Evolutionary conservation across 164 flowering plant genomes (phyloP), one percentile per base, ranked within the genome.

Genomic region (Litsea cubeba): DNA sequence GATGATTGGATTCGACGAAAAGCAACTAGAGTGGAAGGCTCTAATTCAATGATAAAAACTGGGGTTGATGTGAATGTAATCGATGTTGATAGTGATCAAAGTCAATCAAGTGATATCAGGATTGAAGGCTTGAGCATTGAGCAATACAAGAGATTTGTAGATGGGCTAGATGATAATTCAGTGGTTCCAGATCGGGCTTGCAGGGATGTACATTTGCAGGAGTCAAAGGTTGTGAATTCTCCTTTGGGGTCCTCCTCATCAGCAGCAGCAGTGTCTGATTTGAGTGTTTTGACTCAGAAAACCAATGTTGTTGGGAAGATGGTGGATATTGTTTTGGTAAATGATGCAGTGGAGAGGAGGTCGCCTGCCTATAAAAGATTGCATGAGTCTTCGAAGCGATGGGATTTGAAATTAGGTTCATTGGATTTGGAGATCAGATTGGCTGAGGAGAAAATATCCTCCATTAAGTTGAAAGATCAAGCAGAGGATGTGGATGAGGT

Each of bases 351-450:
- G 8, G 65, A 62, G 51, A 68, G 70, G 51, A 68, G 70, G 24
- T 15, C 51, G 23, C 70, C 71, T 68, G 51, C 20, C 3, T 68
- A 68, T 40, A 40, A 11, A 68, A 50, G 40, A 68, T 40, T 68
- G 26, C 46, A 68, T 6, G 57, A 68, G 20, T 49, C 51, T 20
- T 40, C 71, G 2, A 68, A 68, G 54, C 40, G 12, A 23, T 22
- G 71, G 14, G 57, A 68, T 49, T 23, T 51, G 11, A 68, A 68
- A 68, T 68, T 68, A 22, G 20, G 17, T 40, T 40, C 51, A n/a
- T 68, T 68, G 54, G 71, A 68, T 40, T 68, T 68, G 6, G 57
- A 68, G 51, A 3, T 68, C 26, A 68, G 20, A 40, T 22, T 68
- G 46, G 24, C 26, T 0, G 71, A 68, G 7, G 2, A 46, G 54